phyloP scores from a whole-genome alignment of 179 eudicot genomes.

The Sideroxylon spinosum region DNA sequence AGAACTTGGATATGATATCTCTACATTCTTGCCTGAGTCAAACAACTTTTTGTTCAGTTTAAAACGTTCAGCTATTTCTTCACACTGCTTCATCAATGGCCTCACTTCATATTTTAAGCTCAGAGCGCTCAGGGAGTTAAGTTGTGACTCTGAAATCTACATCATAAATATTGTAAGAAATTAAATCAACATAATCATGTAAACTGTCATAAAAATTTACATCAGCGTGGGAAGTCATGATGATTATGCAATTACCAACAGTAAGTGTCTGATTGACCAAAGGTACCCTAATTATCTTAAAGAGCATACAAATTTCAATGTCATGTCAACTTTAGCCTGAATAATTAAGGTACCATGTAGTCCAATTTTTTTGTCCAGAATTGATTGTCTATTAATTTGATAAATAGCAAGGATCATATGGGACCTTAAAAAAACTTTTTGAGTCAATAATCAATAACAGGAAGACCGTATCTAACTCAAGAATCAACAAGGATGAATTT shows the following conservation, averaged over 20 bases:
- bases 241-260: not conserved
- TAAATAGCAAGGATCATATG: not conserved
- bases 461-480: not conserved
- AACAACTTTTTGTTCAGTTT: slow-evolving; percentile 63
- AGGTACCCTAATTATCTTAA: not conserved
- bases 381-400: too few species aligned
- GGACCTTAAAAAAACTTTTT: not conserved
- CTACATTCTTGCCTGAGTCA: slow-evolving; percentile 68
- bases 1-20: slow-evolving; percentile 64
- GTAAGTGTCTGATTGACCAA: not conserved
- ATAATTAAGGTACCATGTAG: not conserved
- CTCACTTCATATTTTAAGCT: slow-evolving; percentile 66
- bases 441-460: not conserved
- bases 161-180: slow-evolving; percentile 16
- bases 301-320: not conserved
- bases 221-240: not conserved
- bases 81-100: slow-evolving; percentile 74
- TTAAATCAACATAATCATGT: not conserved
- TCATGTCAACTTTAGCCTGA: not conserved
- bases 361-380: too few species aligned
- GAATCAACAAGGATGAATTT: not conserved
- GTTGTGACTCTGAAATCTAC: slow-evolving; percentile 69
- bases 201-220: not conserved
- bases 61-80: slow-evolving; percentile 62
- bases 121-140: slow-evolving; percentile 50